phyloP scores from a whole-genome alignment of 1,139 yeast species.

The Petasospora rhodanensis region DNA sequence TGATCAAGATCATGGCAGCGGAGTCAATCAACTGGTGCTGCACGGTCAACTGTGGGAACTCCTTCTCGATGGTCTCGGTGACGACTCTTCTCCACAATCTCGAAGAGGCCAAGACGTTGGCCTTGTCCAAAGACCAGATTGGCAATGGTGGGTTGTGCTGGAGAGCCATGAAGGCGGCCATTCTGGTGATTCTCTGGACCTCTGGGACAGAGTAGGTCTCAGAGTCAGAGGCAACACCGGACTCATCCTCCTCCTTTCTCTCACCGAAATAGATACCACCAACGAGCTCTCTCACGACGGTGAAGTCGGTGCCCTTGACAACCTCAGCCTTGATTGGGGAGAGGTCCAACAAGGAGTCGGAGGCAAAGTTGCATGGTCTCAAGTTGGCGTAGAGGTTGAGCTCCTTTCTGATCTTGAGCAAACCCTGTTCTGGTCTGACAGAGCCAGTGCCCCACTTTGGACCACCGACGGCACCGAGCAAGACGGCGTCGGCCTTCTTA shows the following conservation, averaged over 20 bases:
- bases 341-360: slow-evolving; percentile 75
- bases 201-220: slow-evolving; percentile 88
- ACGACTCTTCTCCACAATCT: slow-evolving; percentile 96
- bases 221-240: slow-evolving; percentile 87
- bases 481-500: slow-evolving; percentile 84
- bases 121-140: slow-evolving; percentile 94
- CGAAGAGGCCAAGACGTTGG: slow-evolving; percentile 93
- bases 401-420: slow-evolving; percentile 89
- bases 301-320: slow-evolving; percentile 85
- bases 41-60: slow-evolving; percentile 80
- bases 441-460: slow-evolving; percentile 93
- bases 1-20: slow-evolving; percentile 95
- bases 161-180: slow-evolving; percentile 96
- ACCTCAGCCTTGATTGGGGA: slow-evolving; percentile 83
- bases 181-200: slow-evolving; percentile 90
- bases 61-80: slow-evolving; percentile 73
- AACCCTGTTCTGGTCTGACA: slow-evolving; percentile 97
- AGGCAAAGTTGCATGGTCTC: slow-evolving; percentile 94
- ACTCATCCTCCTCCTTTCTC: slow-evolving; percentile 85
- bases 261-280: slow-evolving; percentile 98
- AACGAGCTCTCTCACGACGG: slow-evolving; percentile 91
- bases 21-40: slow-evolving; percentile 97
- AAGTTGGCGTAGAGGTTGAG: slow-evolving; percentile 90
- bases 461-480: slow-evolving; percentile 97
- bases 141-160: slow-evolving; percentile 93